Evolutionary conservation across 768 basidiomycete species (phyloP), one percentile per base, ranked within the genome.

Genomic region (Leucosporidium scottii): DNA sequence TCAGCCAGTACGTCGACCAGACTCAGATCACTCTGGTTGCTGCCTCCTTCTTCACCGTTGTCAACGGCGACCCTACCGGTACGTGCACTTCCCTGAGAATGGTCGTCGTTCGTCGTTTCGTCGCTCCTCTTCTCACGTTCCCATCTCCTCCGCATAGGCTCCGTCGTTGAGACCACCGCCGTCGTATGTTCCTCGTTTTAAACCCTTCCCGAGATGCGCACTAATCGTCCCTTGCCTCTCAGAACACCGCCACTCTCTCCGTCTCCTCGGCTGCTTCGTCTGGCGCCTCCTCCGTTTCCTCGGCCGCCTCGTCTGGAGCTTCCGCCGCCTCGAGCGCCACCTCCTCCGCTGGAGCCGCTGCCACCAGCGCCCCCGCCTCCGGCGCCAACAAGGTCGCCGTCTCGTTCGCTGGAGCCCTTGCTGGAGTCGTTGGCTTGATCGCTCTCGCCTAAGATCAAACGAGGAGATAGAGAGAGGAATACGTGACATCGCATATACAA

Each of bases 1-100:
- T 69, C 28, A n/a, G 34, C 44, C 27, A 23, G 9, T 73, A 73
- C 64, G 68, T 67, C 63, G 1, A 62, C 48, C 12, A 50, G 48
- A 67, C 68, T 17, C 61, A 64, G 47, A 31, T 73, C 62, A 49
- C 61, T 55, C 68, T 73, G 50, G 61, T 73, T 28, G 71, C 68
- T 18, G 71, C 71, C 8, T 44, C 30, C 27, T 73, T 69, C 68
- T 73, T 73, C 66, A 69, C 64, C 47, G 55, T 56, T 18, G 6
- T 27, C n/a, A 56, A 56, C 30, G 55, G 55, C 3, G 20, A 30
- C 6, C 55, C 55, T 21, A 56, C 55, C 31, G 55, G 55, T 23
- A 51, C 50, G 21, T 50, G 5, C 50, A 3, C 25, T 51, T n/a
- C 50, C 50, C 13, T 10, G 34, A 34, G 34, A 4, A 5, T 51